phyloP scores from a whole-genome alignment of 805 yeast genomes.

The Monosporozyma servazzii region DNA sequence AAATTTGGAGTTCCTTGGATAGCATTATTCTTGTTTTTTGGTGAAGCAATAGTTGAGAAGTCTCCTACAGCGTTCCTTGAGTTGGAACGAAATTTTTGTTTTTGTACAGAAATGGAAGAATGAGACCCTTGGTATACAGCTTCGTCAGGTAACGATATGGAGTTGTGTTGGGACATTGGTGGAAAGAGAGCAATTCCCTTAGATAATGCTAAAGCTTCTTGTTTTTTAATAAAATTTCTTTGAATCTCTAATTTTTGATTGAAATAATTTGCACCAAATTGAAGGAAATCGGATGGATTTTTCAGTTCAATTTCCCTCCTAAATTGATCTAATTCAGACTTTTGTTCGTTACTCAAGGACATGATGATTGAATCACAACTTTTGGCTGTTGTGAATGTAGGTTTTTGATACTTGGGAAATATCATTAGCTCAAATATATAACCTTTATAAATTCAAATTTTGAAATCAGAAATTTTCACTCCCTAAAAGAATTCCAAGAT shows the following conservation, averaged over 20 bases:
- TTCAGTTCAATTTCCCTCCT: slow-evolving; percentile 45
- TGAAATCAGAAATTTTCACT: not conserved
- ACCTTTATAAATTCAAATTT: not conserved
- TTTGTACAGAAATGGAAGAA: not conserved
- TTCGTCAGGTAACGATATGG: not conserved
- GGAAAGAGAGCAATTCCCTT: slow-evolving; percentile 42
- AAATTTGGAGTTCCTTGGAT: not conserved
- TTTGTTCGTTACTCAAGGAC: slow-evolving; percentile 10
- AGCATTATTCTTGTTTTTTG: not conserved
- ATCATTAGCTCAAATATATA: not conserved
- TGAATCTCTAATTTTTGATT: slow-evolving; percentile 51
- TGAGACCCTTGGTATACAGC: not conserved
- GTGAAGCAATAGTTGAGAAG: not conserved
- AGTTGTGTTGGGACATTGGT: slow-evolving; percentile 2
- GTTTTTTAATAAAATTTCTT: slow-evolving; percentile 16
- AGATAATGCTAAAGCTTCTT: slow-evolving; percentile 33
- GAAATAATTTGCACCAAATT: slow-evolving; percentile 70
- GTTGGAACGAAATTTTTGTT: not conserved
- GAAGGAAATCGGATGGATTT: slow-evolving; percentile 60
- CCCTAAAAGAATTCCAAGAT: not conserved
- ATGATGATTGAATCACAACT: not conserved
- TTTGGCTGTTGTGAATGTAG: not conserved
- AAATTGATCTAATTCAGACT: slow-evolving; percentile 48
- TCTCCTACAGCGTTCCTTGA: not conserved
- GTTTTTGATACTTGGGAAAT: not conserved